Conservation (phyloP, 768 basidiomycete species). For the Austroboletus eburneus region DNA sequence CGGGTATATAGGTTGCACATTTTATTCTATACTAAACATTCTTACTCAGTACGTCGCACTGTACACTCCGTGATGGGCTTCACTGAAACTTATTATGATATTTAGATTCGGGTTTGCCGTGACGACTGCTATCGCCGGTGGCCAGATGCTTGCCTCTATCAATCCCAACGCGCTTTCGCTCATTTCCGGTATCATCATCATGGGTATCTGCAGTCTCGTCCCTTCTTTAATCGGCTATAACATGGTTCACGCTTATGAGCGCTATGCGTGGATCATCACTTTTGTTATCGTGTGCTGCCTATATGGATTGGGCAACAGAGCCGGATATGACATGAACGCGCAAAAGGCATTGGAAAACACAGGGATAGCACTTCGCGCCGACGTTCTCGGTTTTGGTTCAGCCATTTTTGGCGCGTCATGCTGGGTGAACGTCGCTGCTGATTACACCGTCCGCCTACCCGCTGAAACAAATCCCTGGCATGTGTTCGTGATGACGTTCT, state of each 20-base stretch:
- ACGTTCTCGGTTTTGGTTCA: conserved; percentile 49
- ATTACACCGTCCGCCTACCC: conserved; percentile 51
- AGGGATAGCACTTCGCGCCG: conserved; percentile 42
- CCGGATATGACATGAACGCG: conserved; percentile 42
- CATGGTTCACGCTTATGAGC: conserved; percentile 46
- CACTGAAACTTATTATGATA: not conserved
- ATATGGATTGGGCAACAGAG: conserved; percentile 45
- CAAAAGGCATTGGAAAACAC: conserved; percentile 41
- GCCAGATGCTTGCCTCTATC: conserved; percentile 46
- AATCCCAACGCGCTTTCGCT: conserved; percentile 43
- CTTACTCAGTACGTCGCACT: conserved; percentile 38
- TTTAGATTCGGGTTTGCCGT: conserved; percentile 46
- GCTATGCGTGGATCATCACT: conserved; percentile 51
- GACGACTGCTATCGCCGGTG: conserved; percentile 49
- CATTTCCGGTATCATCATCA: conserved; percentile 46
- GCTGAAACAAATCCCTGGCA: conserved; percentile 38
- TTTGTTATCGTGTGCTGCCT: conserved; percentile 48
- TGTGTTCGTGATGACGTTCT: conserved; percentile 48
- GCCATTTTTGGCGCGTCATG: conserved; percentile 48
- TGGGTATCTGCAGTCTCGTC: conserved; percentile 39
- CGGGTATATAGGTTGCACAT: conserved; percentile 45
- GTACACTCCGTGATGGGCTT: not conserved
- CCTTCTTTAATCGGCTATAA: conserved; percentile 47
- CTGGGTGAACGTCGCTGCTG: conserved; percentile 52
- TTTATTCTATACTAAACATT: conserved; percentile 52